phyloP scores from a whole-genome alignment of 495 filamentous ascomycete genomes.

The Talaromyces adpressus region DNA sequence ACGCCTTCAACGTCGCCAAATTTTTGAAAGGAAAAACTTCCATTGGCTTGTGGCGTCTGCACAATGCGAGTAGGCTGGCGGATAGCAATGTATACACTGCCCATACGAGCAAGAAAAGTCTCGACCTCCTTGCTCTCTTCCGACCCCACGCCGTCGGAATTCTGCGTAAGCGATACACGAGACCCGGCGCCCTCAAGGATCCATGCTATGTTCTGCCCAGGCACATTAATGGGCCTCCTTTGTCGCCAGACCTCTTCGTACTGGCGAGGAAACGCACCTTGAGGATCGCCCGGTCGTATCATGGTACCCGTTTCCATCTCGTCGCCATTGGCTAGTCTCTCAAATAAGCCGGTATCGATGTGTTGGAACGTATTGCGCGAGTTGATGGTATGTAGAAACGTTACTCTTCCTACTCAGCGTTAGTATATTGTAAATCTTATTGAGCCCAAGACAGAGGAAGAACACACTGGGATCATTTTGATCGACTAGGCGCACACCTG shows the following conservation, averaged over 20 bases:
- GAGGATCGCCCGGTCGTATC: conserved; percentile 1
- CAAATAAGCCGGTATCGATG: conserved; percentile 5
- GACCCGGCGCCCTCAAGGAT: conserved; percentile 6
- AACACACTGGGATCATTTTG: conserved; percentile 6
- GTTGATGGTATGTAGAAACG: conserved; percentile 7
- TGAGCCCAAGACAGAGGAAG: too few relatives aligned
- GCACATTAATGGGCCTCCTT: not conserved
- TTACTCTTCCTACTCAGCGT: conserved; percentile 3
- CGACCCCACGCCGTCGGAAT: conserved; percentile 9
- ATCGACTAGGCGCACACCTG: conserved; percentile 7
- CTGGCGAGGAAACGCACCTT: conserved; percentile 1
- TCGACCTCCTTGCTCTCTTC: conserved; percentile 18
- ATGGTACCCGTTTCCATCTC: conserved; percentile 6
- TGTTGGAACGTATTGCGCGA: conserved; percentile 9
- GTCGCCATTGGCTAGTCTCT: not conserved
- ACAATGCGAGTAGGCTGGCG: conserved; percentile 22
- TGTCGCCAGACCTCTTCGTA: conserved; percentile 9
- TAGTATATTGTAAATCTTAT: not conserved
- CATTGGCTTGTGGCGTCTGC: conserved; percentile 10
- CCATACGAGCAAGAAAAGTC: conserved; percentile 30
- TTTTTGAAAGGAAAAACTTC: conserved; percentile 4
- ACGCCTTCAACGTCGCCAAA: conserved; percentile 20
- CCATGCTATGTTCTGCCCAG: conserved; percentile 7
- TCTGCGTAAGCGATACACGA: conserved; percentile 3
- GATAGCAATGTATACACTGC: conserved; percentile 31